Evolutionary conservation across 441 rosid genomes (phyloP), one percentile per base, ranked within the genome.

Genomic region (Jatropha multifida): DNA sequence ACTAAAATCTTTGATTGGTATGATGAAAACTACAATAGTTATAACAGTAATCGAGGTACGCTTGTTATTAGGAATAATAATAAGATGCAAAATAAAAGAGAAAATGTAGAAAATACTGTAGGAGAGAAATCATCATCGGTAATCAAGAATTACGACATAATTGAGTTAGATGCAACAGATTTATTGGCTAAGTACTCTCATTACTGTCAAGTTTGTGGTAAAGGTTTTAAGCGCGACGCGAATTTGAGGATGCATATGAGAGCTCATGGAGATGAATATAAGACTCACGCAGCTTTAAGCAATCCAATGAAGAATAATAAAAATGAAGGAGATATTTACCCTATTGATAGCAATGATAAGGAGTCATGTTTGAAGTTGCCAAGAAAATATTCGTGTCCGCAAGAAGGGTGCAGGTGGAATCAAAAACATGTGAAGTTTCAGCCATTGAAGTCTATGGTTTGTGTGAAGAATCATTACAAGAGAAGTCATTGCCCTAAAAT

Each of bases 171-270:
- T n/a, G 94, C 82, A 2, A 76, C 78, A 0, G 89, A 90, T 61
- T 77, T 94, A 41, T 71, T 94, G 61, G 97, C 98, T 0, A 94
- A 92, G 80, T 94, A 90, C 83, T 89, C 94, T 4, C 98, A 94
- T 85, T 88, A 89, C 64, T 94, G 98, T 75, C 88, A 84, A 68
- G 83, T 94, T 54, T 94, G 97, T 7, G 92, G 92, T 7, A 94
- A 94, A 82, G 97, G 98, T 63, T 94, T 92, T 86, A 94, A 92
- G 83, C 81, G 97, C 46, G 96, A 94, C 10, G 97, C 98, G 27
- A 94, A 94, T 80, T 76, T 92, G 74, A 89, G 98, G 83, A 94
- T 94, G 98, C 98, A 94, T 74, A 94, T 94, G 98, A 87, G 98
- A 82, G 96, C 98, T n/a, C 98, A 94, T 7, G 96, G 98, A 1